Percentiles rank a stretch among this genome's conserved stretches.
Evolutionary conservation across 164 flowering plant species (phyloP).

Genomic region (Vitis rupestris): DNA sequence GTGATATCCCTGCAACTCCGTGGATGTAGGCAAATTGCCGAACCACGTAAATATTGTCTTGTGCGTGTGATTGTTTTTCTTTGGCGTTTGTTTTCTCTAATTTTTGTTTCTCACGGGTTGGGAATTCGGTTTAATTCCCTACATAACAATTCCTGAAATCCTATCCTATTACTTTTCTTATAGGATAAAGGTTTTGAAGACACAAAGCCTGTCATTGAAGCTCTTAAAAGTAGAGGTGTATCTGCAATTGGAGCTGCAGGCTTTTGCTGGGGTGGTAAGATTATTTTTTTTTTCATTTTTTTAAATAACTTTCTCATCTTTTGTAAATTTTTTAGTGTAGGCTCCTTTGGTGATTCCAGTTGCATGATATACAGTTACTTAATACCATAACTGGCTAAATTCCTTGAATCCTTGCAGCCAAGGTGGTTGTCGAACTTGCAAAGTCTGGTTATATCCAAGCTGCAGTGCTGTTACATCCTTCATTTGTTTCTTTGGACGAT

Average conservation of each 20-base stretch:
- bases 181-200: constrained; percentile 65
- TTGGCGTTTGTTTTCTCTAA: too few species aligned
- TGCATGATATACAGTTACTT: not conserved
- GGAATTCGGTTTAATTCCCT: too few species aligned
- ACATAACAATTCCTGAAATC: not conserved
- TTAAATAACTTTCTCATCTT: not conserved
- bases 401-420: constrained; percentile 39
- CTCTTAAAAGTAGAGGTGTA: constrained; percentile 51
- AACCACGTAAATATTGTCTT: too few species aligned
- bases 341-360: too few species aligned
- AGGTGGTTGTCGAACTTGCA: constrained; percentile 60
- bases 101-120: too few species aligned
- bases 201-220: constrained; percentile 57
- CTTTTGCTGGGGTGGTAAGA: constrained; percentile 78
- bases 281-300: not conserved
- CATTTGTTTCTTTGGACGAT: constrained; percentile 61
- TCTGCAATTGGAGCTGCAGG: constrained; percentile 63
- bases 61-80: too few species aligned
- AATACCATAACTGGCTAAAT: not conserved
- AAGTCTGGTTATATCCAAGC: constrained; percentile 53
- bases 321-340: too few species aligned
- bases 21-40: too few species aligned
- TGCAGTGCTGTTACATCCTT: constrained; percentile 69
- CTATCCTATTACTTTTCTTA: not conserved
- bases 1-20: too few species aligned